Evolutionary conservation across 2,329 filamentous ascomycete species (phyloP).

Genomic region (Bimuria novae-zelandiae): DNA sequence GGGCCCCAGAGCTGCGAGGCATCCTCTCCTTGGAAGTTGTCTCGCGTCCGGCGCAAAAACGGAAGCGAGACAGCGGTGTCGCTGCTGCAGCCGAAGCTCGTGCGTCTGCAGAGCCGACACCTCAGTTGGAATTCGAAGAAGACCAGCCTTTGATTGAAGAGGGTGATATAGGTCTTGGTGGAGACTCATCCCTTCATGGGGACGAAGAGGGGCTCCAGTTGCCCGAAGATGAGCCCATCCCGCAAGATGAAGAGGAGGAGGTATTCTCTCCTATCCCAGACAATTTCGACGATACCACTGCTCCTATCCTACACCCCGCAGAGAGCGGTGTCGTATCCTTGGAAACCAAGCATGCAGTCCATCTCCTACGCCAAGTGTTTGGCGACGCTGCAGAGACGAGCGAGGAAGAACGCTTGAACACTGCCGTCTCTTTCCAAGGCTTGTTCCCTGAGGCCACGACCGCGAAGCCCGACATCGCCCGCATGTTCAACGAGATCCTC

Average conservation of each 20-base stretch:
- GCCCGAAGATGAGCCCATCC: constrained; percentile 32
- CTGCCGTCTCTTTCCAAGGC: constrained; percentile 85
- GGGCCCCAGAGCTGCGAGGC: constrained; percentile 92
- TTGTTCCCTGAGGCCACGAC: constrained; percentile 82
- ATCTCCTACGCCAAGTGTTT: constrained; percentile 88
- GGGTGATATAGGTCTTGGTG: constrained; percentile 50
- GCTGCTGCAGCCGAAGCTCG: constrained; percentile 67
- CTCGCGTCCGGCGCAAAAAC: constrained; percentile 79
- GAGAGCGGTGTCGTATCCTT: constrained; percentile 87
- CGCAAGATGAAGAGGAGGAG: constrained; percentile 42
- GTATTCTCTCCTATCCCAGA: constrained; percentile 48
- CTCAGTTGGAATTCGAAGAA: constrained; percentile 64
- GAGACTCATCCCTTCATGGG: constrained; percentile 31
- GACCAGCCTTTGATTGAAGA: constrained; percentile 54
- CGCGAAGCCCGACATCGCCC: constrained; percentile 87
- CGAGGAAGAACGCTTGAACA: constrained; percentile 73
- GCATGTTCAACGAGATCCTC: constrained; percentile 98
- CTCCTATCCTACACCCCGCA: constrained; percentile 75
- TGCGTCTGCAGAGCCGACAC: constrained; percentile 61
- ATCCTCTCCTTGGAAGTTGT: constrained; percentile 86
- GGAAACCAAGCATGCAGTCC: constrained; percentile 93
- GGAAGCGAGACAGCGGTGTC: constrained; percentile 88
- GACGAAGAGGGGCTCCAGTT: constrained; percentile 33
- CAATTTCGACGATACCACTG: constrained; percentile 78
- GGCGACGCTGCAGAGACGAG: constrained; percentile 70